Percentiles rank a stretch among this genome's conserved stretches.
phyloP scores from a whole-genome alignment of 176 grass and related monocot genomes.

The Panicum miliaceum region DNA sequence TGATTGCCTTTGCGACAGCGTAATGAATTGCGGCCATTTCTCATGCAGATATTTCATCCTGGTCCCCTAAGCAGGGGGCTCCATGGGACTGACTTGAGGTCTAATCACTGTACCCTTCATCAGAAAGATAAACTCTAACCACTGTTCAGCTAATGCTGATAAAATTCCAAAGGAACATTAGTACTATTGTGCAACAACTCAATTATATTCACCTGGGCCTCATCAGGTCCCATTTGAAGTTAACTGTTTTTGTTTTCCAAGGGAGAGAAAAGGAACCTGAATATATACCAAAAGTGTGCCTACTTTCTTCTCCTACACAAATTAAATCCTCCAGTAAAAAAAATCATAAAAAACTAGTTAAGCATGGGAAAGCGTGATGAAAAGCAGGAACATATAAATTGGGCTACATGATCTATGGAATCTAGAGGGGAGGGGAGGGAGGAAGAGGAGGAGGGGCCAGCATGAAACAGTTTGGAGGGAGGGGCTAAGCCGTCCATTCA shows the following conservation, averaged over 20 bases:
- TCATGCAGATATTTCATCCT: conserved; percentile 22
- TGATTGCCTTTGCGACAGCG: conserved; percentile 42
- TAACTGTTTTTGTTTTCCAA: background rate
- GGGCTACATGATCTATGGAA: background rate
- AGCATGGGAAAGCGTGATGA: background rate
- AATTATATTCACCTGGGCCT: background rate
- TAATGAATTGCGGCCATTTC: conserved; percentile 35
- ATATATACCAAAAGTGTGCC: conserved; percentile 25
- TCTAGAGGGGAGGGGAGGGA: background rate
- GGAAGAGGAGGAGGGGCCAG: background rate
- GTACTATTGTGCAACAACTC: background rate
- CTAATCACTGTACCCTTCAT: background rate
- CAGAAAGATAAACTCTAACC: background rate
- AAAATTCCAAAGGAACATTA: background rate
- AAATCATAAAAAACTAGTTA: background rate
- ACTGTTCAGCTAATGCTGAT: background rate
- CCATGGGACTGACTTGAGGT: background rate
- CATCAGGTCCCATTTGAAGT: background rate
- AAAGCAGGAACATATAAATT: background rate
- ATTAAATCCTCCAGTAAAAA: background rate
- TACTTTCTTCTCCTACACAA: conserved; percentile 11
- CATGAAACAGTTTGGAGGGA: background rate
- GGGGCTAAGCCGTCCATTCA: conserved; percentile 48
- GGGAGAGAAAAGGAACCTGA: background rate
- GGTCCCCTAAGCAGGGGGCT: background rate